phyloP scores from a whole-genome alignment of 371 early-diverging fungal species.

The Mucor velutinosus region DNA sequence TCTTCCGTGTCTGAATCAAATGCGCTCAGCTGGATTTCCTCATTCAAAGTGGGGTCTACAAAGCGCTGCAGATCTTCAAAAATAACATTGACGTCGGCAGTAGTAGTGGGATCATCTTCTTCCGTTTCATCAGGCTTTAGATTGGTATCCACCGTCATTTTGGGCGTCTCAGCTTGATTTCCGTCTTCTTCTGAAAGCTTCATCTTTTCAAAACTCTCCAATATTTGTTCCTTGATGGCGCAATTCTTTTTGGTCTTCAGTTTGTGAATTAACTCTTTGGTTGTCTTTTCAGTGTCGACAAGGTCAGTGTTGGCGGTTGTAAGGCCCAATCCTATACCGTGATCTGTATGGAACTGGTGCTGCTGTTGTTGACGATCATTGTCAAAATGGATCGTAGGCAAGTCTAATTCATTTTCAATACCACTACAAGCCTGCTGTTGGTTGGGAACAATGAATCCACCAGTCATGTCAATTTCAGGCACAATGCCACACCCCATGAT shows the following conservation, averaged over 20 bases:
- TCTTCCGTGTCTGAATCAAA: conserved; percentile 44
- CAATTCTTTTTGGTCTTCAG: conserved; percentile 39
- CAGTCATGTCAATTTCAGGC: conserved; percentile 68
- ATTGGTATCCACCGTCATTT: conserved; percentile 7
- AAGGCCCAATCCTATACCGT: conserved; percentile 37
- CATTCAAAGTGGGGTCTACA: conserved; percentile 16
- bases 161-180: neutral
- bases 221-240: conserved; percentile 33
- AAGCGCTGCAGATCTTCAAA: conserved; percentile 60
- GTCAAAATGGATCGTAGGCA: conserved; percentile 5
- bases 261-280: conserved; percentile 32
- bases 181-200: conserved; percentile 4
- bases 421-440: conserved; percentile 18
- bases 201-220: conserved; percentile 39
- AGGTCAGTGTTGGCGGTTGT: conserved; percentile 13
- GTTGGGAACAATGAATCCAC: conserved; percentile 38
- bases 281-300: conserved; percentile 13
- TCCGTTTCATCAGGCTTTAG: conserved; percentile 1
- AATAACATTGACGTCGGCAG: conserved; percentile 12
- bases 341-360: conserved; percentile 20
- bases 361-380: neutral
- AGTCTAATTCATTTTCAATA: conserved; percentile 49
- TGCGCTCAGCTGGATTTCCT: conserved; percentile 26
- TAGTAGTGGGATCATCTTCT: neutral
- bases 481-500: conserved; percentile 66